Evolutionary conservation across 352 stramenopile genomes (phyloP).

Genomic region (Pythium brachiatum): DNA sequence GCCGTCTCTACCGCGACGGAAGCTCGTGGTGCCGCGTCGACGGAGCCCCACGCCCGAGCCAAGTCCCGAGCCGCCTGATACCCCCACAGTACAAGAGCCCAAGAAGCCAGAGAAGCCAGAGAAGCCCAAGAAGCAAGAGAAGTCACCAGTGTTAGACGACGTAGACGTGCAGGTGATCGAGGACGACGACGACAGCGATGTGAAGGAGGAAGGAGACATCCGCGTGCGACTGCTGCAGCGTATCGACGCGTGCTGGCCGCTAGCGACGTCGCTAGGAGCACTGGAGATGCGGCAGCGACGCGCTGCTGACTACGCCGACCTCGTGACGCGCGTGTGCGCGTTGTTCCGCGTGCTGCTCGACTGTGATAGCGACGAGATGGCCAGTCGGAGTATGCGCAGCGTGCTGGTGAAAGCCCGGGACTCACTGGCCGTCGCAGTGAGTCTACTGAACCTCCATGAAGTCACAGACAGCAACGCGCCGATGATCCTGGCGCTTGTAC

Average conservation of each 20-base stretch:
- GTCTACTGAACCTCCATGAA: slow-evolving; percentile 21
- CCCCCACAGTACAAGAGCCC: background rate
- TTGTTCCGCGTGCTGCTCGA: slow-evolving; percentile 14
- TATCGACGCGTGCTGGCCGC: slow-evolving; percentile 24
- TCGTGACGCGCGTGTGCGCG: slow-evolving; percentile 12
- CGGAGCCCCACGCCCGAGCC: background rate
- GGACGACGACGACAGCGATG: background rate
- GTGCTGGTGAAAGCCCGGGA: slow-evolving; percentile 23
- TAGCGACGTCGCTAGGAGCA: slow-evolving; percentile 18
- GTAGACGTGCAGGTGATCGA: slow-evolving; percentile 12
- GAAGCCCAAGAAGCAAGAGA: slow-evolving; percentile 2
- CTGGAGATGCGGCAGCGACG: slow-evolving; percentile 23
- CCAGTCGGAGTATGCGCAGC: slow-evolving; percentile 25
- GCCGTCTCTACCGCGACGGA: background rate
- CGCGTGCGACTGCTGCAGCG: slow-evolving; percentile 11
- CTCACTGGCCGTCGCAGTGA: slow-evolving; percentile 26
- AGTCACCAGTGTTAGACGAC: slow-evolving; percentile 3
- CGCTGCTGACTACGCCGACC: slow-evolving; percentile 15
- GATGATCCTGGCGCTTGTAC: slow-evolving; percentile 20
- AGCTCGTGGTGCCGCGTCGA: slow-evolving; percentile 17
- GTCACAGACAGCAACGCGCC: slow-evolving; percentile 8
- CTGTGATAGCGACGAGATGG: slow-evolving; percentile 15
- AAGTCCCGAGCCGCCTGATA: background rate
- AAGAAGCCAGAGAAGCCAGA: background rate
- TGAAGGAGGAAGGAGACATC: slow-evolving; percentile 11